Base-by-base conservation (phyloP, 169 alveolate species). In the Plasmodium sp. region DNA sequence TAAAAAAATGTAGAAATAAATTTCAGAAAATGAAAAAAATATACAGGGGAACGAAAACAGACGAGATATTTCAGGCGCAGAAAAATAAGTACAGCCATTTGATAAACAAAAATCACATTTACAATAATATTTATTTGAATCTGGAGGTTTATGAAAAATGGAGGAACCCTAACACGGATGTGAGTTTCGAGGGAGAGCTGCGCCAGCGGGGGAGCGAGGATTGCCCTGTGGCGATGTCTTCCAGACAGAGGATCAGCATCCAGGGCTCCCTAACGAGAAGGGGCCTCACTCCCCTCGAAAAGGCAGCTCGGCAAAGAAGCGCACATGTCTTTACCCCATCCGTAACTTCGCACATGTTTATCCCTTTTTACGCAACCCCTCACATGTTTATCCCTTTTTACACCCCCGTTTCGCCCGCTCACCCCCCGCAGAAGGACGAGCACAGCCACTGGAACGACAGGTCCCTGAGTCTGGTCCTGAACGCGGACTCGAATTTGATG, bases 41-140 rank as follows among this genome's bases (percentile, higher is more conserved):
- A 85, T 85, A 85, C 39, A 85, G 80, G 85, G 86, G 74, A 85
- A 85, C 86, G 48, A 85, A 85, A 85, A 85, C 93, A 77, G 93
- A 85, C 71, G 93, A 85, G 56, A 85, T 85, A 74, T 85, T 85
- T 85, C 84, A 85, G 48, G 72, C 93, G 27, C 93, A 85, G 36
- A 85, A 85, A 85, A 85, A 85, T 56, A 85, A 75, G 33, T 85
- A 85, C 67, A 83, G 39, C 51, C 93, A 85, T 85, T 33, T 85
- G 80, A 85, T 85, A 75, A 85, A 77, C 86, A 85, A 85, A 85
- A 85, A 85, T 56, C 73, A 85, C 10, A 85, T 85, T 31, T 74
- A 85, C 72, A 85, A 85, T 16, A 85, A 85, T 45, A 75, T 85
- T 6, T 85, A 75, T 39, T 33, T 85, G 27, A 85, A 85, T 39